Evolutionary conservation across 225 moss, liverwort and hornwort genomes (phyloP), one percentile per base, ranked within the genome.

Genomic region (Anthoceros angustus): DNA sequence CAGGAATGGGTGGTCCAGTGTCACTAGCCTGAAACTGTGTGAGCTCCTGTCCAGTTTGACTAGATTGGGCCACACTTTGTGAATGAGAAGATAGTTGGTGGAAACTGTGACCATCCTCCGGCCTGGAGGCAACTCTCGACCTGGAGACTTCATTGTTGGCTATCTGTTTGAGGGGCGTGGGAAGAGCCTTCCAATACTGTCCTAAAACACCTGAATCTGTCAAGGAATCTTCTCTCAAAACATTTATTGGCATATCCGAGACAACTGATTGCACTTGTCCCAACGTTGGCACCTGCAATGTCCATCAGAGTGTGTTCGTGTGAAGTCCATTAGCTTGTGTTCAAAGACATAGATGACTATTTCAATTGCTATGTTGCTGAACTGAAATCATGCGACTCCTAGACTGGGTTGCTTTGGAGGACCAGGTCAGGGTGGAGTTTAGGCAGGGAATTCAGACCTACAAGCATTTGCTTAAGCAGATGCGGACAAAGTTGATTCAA

Each of bases 1-100:
- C 55, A 55, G 55, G 55, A 55, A 55, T 55, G 55, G 55, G 55
- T 55, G 55, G 55, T 55, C 55, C 55, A 15, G 55, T 8, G 55
- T 55, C 16, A 55, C 23, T 18, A 55, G 55, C 55, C 55, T 55
- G 45, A 46, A 1, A 46, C 45, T 46, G 11, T 46, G 45, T 16
- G 6, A 46, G 12, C 45, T 46, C n/a, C 16, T 18, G 16, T 9
- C 16, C 55, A 18, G 55, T 55, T 15, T 23, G 16, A 20, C 55
- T 55, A 20, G 55, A 23, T 15, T 55, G 18, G 55, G 55, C 55
- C 55, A 20, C n/a, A 18, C 23, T 55, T 20, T 55, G n/a, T 55
- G 55, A 23, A 55, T 23, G n/a, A 7, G 6, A 15, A 55, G 7
- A 18, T 23, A 18, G 6, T 55, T 55, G 55, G 55, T 55, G 55